phyloP scores from a whole-genome alignment of 176 grass and related monocot genomes.

The Zea luxurians region DNA sequence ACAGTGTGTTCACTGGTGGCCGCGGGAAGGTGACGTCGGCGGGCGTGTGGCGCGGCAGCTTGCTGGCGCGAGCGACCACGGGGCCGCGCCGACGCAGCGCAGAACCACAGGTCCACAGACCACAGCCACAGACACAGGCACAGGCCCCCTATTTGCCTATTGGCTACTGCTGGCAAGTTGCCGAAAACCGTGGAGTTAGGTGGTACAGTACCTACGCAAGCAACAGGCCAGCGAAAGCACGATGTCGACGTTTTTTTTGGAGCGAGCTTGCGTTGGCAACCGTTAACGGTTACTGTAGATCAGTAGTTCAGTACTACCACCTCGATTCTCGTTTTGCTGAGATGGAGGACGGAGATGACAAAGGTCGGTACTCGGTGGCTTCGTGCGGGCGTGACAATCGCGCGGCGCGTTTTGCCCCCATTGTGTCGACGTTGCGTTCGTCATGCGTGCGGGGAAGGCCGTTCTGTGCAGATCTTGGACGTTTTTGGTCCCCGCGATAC shows the following conservation, averaged over 20 bases:
- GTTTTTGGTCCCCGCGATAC: no score
- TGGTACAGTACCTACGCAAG: neutral
- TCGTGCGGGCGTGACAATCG: no score
- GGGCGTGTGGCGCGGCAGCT: constrained; percentile 35
- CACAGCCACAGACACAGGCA: neutral
- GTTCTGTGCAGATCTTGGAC: no score
- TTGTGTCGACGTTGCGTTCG: no score
- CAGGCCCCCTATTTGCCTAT: no score
- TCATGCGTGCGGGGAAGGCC: no score
- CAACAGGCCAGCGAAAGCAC: neutral
- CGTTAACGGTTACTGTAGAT: no score
- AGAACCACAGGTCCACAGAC: neutral
- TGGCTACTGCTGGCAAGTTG: neutral
- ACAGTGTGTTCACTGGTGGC: neutral
- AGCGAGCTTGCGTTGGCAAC: neutral
- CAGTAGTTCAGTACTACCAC: no score
- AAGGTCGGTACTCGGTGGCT: no score
- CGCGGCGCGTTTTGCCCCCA: no score
- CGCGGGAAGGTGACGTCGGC: constrained; percentile 27
- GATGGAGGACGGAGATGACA: no score
- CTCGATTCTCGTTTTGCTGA: no score
- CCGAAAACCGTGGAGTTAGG: neutral
- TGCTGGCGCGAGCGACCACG: neutral
- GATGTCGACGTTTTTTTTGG: neutral
- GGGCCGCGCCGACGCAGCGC: neutral